A percentile compares a stretch with the other conserved stretches of the same genome.
phyloP scores from a whole-genome alignment of 805 yeast species.

The Jamesozyma rosinii region DNA sequence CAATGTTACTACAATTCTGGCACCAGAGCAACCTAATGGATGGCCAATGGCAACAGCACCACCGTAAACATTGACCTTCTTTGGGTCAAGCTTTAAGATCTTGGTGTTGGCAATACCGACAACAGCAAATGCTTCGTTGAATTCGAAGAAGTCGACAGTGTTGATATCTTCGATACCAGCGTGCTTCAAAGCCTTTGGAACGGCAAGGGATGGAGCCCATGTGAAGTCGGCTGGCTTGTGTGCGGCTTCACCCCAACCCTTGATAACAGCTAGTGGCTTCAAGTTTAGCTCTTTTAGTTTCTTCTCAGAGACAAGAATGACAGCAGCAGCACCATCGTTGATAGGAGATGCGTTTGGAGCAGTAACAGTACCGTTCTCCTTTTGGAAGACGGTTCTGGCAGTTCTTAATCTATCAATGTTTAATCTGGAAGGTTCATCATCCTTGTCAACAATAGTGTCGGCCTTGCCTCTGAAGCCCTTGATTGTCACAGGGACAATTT shows the following conservation, averaged over 20 bases:
- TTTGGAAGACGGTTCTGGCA: conserved; percentile 92
- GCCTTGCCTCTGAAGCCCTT: conserved; percentile 91
- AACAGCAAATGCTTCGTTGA: conserved; percentile 95
- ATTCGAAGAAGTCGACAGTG: conserved; percentile 83
- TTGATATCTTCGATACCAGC: conserved; percentile 52
- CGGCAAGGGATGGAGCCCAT: conserved; percentile 88
- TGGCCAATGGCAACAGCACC: conserved; percentile 96
- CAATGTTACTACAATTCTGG: conserved; percentile 83
- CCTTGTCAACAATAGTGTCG: conserved; percentile 57
- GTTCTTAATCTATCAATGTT: conserved; percentile 65
- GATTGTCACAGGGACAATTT: conserved; percentile 80
- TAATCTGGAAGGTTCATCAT: conserved; percentile 76
- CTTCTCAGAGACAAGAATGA: conserved; percentile 73
- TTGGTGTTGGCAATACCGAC: conserved; percentile 88
- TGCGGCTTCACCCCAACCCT: conserved; percentile 98
- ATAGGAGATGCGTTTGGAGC: conserved; percentile 95
- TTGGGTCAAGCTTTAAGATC: conserved; percentile 48
- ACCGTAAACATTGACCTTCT: conserved; percentile 78
- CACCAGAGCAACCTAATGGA: conserved; percentile 95
- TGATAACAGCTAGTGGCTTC: conserved; percentile 80
- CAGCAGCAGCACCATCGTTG: conserved; percentile 97
- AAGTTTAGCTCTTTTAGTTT: conserved; percentile 79
- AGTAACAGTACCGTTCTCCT: conserved; percentile 90
- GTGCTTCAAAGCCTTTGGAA: conserved; percentile 90
- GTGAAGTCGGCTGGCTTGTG: conserved; percentile 92